Evolutionary conservation across 2,329 filamentous ascomycete species (phyloP), one percentile per base, ranked within the genome.

Genomic region (Trematosphaeria pertusa): DNA sequence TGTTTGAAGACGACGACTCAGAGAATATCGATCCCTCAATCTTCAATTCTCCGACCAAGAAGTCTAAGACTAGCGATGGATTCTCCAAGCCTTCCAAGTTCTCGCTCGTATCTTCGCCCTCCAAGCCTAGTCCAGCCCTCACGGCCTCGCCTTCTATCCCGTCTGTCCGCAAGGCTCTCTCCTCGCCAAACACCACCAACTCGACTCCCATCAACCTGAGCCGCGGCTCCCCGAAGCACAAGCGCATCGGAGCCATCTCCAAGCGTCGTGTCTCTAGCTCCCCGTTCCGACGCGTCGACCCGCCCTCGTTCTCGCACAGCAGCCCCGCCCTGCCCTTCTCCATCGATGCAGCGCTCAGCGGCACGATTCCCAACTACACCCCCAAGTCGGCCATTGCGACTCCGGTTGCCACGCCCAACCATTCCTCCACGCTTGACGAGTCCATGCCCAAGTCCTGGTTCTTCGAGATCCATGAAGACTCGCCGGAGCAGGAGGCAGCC

Each of bases 401-500:
- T n/a, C 58, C 67, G 11, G 48, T 32, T 20, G 66, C 57, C 46
- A 56, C 65, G 32, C 81, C 26, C 54, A 77, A 81, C 42, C 30
- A 58, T 37, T 52, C 49, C 22, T 58, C 60, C 3, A 35, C 59
- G 5, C 46, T 68, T 26, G 83, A 87, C 65, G 80, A 84, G 24
- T 81, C 81, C 47, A 75, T 78, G 74, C 75, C 79, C 17, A 81
- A 79, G 48, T 68, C 71, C 48, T 97, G 91, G 92, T 88, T 88
- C 77, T 97, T 99, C 67, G 88, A 93, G 48, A 97, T 99, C 64
- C 87, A 97, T 68, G 90, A 96, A 68, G 93, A 99, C 71, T 91
- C 89, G 0, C 84, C 88, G 6, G 89, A 96, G 68, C 89, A 97
- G 67, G 87, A 96, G 67, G 89, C 94, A 73, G 90, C 91, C 61